These are phyloP conservation scores for Sporothrix euskadiensis DNA, from an alignment of 2,329 filamentous ascomycete species.

Conservation along the genomic window DNA sequence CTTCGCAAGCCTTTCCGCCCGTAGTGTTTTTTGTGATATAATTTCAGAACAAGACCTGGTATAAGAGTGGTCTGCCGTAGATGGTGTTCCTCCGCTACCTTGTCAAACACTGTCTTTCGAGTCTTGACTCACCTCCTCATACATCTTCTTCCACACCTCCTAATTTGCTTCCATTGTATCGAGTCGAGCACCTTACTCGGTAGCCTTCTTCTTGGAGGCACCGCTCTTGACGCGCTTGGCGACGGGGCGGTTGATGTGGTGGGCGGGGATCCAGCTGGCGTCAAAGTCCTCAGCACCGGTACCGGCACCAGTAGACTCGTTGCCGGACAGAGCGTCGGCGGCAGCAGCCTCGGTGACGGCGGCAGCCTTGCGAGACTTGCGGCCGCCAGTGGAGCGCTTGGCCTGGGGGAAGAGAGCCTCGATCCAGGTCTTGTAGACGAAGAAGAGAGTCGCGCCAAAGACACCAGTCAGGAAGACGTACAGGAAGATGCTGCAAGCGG, in stretches of 20 bases:
- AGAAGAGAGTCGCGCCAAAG: constrained; percentile 82
- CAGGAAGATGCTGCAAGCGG: constrained; percentile 79
- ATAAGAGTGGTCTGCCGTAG: not conserved
- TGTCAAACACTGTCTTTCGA: not conserved
- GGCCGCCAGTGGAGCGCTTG: constrained; percentile 63
- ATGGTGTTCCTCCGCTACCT: not conserved
- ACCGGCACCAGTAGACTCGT: constrained; percentile 68
- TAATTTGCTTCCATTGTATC: not conserved
- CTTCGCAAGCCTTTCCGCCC: not conserved
- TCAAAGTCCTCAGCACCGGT: constrained; percentile 72
- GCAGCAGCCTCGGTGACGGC: constrained; percentile 47
- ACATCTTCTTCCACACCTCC: not conserved
- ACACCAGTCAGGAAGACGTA: constrained; percentile 83
- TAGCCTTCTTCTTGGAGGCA: constrained; percentile 47
- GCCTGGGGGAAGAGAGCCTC: constrained; percentile 92
- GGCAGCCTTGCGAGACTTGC: constrained; percentile 65
- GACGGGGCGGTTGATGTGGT: constrained; percentile 84
- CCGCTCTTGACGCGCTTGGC: constrained; percentile 66
- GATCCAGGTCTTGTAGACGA: constrained; percentile 98
- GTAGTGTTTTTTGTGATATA: not conserved
- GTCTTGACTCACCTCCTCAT: not conserved
- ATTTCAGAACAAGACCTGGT: not conserved
- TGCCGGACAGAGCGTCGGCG: constrained; percentile 56
- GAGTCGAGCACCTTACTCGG: constrained; percentile 36
- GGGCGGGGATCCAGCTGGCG: constrained; percentile 88